Evolutionary conservation across 495 filamentous ascomycete genomes (phyloP), one percentile per base, ranked within the genome.

Genomic region (Trypethelium eluteriae): DNA sequence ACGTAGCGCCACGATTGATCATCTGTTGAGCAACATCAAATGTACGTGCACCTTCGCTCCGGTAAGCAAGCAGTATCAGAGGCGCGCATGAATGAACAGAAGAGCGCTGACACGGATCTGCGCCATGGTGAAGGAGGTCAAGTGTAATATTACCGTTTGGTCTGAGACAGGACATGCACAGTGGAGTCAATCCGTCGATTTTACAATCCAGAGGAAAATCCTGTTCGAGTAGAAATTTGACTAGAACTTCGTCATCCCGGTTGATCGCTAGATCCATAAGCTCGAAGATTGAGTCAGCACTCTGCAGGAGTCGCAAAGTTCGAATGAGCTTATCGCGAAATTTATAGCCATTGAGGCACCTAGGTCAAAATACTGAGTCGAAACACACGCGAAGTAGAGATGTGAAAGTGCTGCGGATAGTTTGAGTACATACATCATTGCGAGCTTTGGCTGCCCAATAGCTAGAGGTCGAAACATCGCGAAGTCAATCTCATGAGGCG

Each of bases 111-210:
- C 49, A 53, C 5, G 49, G 49, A 18, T 53, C 49, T 3, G 49
- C 49, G 7, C 49, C 49, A 53, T 53, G 3, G 25, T 18, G 49
- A 3, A 53, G 49, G 16, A 53, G 5, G 16, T 53, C 16, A 3
- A 53, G 16, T 4, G 3, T 53, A 9, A 53, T 53, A 16, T 53
- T 53, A 3, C 49, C 49, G 25, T 53, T 53, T 53, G 49, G 49
- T 18, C 25, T 53, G 3, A 3, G 3, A 6, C 12, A 7, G 12
- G 49, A 6, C 49, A 53, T 9, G 7, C 3, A 7, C 25, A 53
- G 16, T 53, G 49, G 49, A 53, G 5, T 53, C 49, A 53, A 53
- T 3, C 49, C 49, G 49, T 18, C 49, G 49, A 53, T 53, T 53
- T 53, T 18, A 6, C 6, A 3, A 3, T 53, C 49, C 4, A 53